Base-by-base conservation (phyloP, 192 early-diverging fungal species). In the Mortierella claussenii region DNA sequence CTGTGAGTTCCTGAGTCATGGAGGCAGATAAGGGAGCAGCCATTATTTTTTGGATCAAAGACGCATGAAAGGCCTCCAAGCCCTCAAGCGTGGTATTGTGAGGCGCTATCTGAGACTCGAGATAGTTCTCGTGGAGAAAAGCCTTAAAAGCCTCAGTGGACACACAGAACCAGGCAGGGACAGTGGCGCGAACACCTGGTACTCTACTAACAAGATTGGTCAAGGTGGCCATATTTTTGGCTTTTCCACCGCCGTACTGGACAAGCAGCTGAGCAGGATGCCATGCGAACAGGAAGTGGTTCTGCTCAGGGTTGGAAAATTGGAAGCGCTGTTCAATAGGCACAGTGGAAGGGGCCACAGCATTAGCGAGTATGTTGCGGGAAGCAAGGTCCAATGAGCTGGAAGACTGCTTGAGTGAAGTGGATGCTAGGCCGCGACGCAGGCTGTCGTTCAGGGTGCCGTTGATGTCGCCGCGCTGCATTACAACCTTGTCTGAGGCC, bases 91-190 rank as follows among this genome's bases (percentile, higher is more conserved):
- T 66, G 5, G 63, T 66, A 43, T 55, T 37, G 28, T 66, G 62
- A 4, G 71, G 71, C 4, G 42, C 26, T n/a, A 75, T 75, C 34
- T 66, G 71, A 23, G 71, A 66, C 2, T 75, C 71, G 5, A 75
- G 44, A 11, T 66, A 34, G 36, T 75, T 59, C 43, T 75, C 71
- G 2, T 30, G 12, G 21, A 75, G 49, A 49, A 75, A 75, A 7
- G 71, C 47, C 60, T 75, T 75, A 61, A 75, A 75, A 1, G 71
- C 71, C 28, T 75, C 71, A 10, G 71, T 75, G 6, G 71, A 75
- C 34, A 75, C 63, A 55, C 71, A 75, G 44, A 75, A 75, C 71
- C 71, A 75, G 33, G 71, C 71, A 30, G 71, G 71, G 18, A 75
- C 71, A 1, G 71, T 66, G 1, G 71, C 71, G 9, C 50, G 54